Conservation (phyloP, 331 rosid species). For the Ulmus americana region DNA sequence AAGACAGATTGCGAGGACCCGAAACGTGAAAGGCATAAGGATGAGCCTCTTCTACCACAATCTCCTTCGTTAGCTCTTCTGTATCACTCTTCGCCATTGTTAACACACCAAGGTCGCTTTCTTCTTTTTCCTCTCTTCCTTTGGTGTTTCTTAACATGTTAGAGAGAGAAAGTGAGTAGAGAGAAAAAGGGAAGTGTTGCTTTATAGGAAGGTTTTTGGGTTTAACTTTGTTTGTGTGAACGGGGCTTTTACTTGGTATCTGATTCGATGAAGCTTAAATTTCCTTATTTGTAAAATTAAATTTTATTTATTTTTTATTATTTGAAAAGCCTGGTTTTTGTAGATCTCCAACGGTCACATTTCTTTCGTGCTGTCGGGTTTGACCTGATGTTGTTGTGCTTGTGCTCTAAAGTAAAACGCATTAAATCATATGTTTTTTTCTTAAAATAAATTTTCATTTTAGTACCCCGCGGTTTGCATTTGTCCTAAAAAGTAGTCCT, state of each 20-base stretch:
- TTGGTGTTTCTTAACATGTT: constrained; percentile 26
- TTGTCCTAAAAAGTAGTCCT: too few relatives aligned
- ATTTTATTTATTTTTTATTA: background rate
- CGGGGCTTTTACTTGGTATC: constrained; percentile 26
- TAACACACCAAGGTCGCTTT: constrained; percentile 17
- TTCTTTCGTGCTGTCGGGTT: constrained; percentile 11
- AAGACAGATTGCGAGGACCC: constrained; percentile 70
- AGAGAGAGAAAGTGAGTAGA: constrained; percentile 4
- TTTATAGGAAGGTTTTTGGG: constrained; percentile 7
- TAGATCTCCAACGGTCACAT: constrained; percentile 44
- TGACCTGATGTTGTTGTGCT: background rate
- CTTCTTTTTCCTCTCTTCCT: constrained; percentile 12
- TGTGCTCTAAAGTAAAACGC: too few relatives aligned
- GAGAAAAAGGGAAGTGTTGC: too few relatives aligned
- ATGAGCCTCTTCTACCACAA: constrained; percentile 38
- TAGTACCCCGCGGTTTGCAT: too few relatives aligned
- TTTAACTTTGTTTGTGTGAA: constrained; percentile 9
- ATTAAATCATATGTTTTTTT: too few relatives aligned
- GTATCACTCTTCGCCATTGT: constrained; percentile 33
- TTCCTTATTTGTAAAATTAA: background rate
- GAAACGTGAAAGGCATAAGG: constrained; percentile 88
- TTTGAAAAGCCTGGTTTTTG: constrained; percentile 25
- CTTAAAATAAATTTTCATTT: too few relatives aligned
- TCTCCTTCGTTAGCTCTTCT: constrained; percentile 14
- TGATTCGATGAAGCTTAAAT: constrained; percentile 28